Base-by-base conservation (phyloP, 305 asterid species). In the Striga hermonthica region DNA sequence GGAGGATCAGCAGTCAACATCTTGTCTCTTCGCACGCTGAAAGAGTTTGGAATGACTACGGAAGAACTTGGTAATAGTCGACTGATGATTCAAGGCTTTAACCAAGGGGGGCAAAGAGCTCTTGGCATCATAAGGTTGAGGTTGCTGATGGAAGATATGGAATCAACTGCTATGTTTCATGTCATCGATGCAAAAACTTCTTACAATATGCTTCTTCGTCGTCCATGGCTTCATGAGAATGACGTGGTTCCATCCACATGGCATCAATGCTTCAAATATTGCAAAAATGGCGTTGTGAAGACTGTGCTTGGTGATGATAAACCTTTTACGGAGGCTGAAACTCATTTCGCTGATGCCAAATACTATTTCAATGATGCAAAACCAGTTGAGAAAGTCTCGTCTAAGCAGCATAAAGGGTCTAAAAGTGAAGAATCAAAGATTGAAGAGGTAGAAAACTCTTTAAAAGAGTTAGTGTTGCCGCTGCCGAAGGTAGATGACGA, bases 231-330 rank as follows among this genome's bases (percentile, higher is more conserved):
- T 6, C 59, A 54, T 54, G 59, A 54, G 8, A 22, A 54, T 3
- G 38, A 37, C 0, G 59, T 54, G 59, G 38, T 54, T 16, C 59
- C 38, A 1, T 54, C 12, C 2, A 8, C 59, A 15, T 54, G 59
- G 36, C 59, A 28, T 15, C 12, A 54, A 54, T 54, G 59, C 1
- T 54, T 54, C 59, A 54, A 54, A 15, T 54, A 54, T 54, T 54
- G 4, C 28, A 7, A 34, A 16, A 34, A 54, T 5, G n/a, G 59
- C 3, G 59, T 28, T 1, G 37, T 54, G 3, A 54, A 8, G 9
- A 53, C 5, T 3, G 38, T 16, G 1, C 59, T 54, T 9, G 37
- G 12, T 6, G 59, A 54, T 54, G 12, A 16, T 6, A 54, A 28
- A 54, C 59, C 38, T 9, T 54, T 54, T n/a, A 54, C 59, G 1